Conservation (phyloP, 176 grass and related monocot genomes). For the Metroxylon sagu region DNA sequence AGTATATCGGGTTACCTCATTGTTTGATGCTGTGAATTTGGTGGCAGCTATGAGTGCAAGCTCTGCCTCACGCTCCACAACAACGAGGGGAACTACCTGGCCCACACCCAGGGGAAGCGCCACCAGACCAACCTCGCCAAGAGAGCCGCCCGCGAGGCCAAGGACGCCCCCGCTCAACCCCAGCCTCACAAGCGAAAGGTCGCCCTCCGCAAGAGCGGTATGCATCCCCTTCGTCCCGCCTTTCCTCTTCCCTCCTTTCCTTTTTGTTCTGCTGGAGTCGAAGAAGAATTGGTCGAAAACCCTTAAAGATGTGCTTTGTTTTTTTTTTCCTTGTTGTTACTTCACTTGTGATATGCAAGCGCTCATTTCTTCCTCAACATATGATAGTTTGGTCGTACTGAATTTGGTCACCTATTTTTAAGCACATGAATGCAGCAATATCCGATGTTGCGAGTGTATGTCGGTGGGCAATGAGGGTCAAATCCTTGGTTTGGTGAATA, state of each 20-base stretch:
- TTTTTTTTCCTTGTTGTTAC: no score
- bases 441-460: no score
- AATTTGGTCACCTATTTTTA: no score
- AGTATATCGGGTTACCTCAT: neutral
- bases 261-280: no score
- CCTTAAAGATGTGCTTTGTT: no score
- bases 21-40: neutral
- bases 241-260: neutral
- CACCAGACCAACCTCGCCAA: conserved; percentile 98
- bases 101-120: conserved; percentile 93
- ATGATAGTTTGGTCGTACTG: no score
- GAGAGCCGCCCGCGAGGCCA: conserved; percentile 81
- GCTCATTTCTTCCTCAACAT: no score
- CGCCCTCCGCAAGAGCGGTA: conserved; percentile 74
- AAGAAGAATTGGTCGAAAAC: no score
- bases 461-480: no score
- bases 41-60: conserved; percentile 80
- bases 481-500: no score
- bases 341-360: no score
- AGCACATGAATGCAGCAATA: no score
- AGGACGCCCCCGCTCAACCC: conserved; percentile 83
- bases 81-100: conserved; percentile 97
- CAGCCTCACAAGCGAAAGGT: conserved; percentile 95
- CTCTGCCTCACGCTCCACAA: conserved; percentile 93
- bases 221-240: neutral